These are phyloP conservation scores for Hirschfeldia incana DNA, from an alignment of 345 rosid genomes.

Conservation along the genomic window DNA sequence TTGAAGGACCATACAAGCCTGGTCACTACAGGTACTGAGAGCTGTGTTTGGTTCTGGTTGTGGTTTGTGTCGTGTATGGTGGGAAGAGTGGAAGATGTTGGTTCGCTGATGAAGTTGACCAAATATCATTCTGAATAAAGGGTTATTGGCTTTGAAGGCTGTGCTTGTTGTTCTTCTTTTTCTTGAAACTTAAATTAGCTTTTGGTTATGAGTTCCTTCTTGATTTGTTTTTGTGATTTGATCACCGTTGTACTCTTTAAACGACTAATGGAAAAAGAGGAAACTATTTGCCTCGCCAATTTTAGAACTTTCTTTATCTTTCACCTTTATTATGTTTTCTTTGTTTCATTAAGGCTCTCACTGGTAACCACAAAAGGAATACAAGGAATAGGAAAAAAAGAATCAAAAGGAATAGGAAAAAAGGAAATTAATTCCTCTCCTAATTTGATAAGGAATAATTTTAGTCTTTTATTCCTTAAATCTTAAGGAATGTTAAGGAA, in stretches of 20 bases:
- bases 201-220: conserved; percentile 7
- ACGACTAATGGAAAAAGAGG: not conserved
- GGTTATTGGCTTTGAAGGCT: conserved; percentile 25
- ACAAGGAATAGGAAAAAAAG: no score
- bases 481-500: no score
- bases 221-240: conserved; percentile 20
- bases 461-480: no score
- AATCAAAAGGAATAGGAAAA: no score
- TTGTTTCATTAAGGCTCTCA: not conserved
- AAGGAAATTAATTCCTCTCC: no score
- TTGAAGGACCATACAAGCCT: conserved; percentile 98
- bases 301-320: not conserved
- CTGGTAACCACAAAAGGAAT: no score
- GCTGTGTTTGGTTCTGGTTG: not conserved
- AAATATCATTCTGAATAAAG: conserved; percentile 23
- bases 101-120: conserved; percentile 31
- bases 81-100: conserved; percentile 30
- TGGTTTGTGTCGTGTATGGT: conserved; percentile 12
- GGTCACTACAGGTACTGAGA: conserved; percentile 87
- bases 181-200: conserved; percentile 26
- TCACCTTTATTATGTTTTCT: not conserved
- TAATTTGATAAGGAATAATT: no score
- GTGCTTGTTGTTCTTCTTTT: conserved; percentile 17
- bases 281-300: not conserved
- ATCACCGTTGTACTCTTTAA: not conserved